A percentile compares a stretch with the other conserved stretches of the same genome.
These are phyloP conservation scores for Ceratocystiopsis brevicomis DNA, from an alignment of 2,329 filamentous ascomycete genomes.

Conservation along the genomic window DNA sequence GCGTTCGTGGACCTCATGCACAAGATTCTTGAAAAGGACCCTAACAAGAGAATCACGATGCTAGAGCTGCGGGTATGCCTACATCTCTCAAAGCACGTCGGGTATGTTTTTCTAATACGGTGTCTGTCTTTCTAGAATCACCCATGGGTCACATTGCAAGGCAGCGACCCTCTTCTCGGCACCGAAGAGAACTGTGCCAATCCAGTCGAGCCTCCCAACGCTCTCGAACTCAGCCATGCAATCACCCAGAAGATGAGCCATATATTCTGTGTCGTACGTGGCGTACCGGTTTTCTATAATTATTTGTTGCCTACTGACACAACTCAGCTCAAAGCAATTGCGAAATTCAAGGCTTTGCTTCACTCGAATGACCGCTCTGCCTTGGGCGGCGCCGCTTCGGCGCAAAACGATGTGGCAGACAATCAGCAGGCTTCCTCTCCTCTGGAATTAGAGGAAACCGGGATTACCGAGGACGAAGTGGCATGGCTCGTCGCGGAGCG, in stretches of 20 bases:
- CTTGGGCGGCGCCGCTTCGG: too few species aligned
- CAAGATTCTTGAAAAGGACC: constrained; percentile 67
- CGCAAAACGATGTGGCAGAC: too few species aligned
- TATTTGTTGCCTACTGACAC: background rate
- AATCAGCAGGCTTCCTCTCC: too few species aligned
- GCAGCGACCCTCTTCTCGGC: constrained; percentile 58
- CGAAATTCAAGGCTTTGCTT: constrained; percentile 65
- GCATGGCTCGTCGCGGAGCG: constrained; percentile 29
- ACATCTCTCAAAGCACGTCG: too few species aligned
- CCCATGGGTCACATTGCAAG: constrained; percentile 75
- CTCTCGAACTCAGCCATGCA: constrained; percentile 74
- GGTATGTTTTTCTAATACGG: background rate
- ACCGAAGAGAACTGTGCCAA: constrained; percentile 72
- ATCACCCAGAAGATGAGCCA: constrained; percentile 82
- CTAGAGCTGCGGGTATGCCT: constrained; percentile 53
- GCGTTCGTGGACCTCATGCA: constrained; percentile 57
- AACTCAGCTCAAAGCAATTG: constrained; percentile 66
- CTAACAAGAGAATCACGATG: constrained; percentile 67
- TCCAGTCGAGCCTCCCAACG: constrained; percentile 65
- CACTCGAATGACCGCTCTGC: constrained; percentile 15
- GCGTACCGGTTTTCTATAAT: background rate
- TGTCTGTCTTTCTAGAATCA: constrained; percentile 43
- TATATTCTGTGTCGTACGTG: constrained; percentile 59
- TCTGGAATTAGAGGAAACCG: too few species aligned
- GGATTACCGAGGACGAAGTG: constrained; percentile 22